Evolutionary conservation across 257 asterid species (phyloP).

Genomic region (Solanum lignicaule): DNA sequence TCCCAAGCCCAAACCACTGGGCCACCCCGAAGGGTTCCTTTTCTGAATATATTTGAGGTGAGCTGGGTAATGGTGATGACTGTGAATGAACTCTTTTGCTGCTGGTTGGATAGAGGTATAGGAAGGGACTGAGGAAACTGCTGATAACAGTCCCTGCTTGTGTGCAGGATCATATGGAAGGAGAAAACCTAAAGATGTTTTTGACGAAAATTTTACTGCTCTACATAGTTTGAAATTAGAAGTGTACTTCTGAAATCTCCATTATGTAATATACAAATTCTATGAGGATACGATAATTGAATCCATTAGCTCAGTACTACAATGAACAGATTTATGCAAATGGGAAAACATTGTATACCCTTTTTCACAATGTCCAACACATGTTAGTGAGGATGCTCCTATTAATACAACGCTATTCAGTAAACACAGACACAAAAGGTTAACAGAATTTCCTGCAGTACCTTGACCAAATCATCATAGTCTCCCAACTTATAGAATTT

Average conservation of each 20-base stretch:
- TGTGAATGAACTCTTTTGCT: neutral
- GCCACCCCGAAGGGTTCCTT: neutral
- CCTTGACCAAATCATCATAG: constrained; percentile 72
- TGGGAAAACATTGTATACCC: neutral
- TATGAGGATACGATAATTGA: neutral
- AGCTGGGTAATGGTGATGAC: neutral
- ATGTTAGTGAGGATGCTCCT: neutral
- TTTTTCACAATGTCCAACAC: neutral
- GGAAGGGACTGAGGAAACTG: neutral
- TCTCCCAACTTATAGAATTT: constrained; percentile 55
- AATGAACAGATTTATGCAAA: neutral
- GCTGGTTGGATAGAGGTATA: neutral
- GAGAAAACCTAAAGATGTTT: neutral
- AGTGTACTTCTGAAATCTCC: neutral
- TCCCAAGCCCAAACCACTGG: too few relatives aligned
- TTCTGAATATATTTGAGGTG: neutral
- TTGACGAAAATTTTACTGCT: neutral
- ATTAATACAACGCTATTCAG: neutral
- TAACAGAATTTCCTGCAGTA: constrained; percentile 6
- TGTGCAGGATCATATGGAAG: neutral
- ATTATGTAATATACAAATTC: neutral
- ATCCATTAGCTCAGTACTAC: neutral
- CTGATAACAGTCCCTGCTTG: neutral
- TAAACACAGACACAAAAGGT: neutral
- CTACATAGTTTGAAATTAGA: neutral